Conservation (phyloP, 2,329 filamentous ascomycete species). For the Metarhizium brunneum region DNA sequence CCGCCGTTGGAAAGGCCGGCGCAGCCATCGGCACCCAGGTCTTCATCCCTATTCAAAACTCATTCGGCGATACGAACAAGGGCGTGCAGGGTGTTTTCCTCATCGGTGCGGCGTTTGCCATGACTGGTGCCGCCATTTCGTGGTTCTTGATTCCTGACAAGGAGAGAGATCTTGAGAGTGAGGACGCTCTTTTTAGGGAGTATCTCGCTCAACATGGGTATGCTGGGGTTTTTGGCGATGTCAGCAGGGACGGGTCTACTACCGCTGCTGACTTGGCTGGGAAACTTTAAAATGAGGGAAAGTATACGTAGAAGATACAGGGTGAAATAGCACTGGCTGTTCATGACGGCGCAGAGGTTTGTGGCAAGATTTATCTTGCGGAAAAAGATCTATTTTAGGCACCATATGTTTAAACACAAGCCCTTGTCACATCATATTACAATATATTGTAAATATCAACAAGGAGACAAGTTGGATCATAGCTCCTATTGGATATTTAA, state of each 20-base stretch:
- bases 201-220: conserved; percentile 13
- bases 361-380: no score
- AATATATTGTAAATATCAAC: no score
- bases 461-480: no score
- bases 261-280: not conserved
- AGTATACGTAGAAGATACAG: no score
- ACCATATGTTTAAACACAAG: no score
- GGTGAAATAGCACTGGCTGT: no score
- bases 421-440: no score
- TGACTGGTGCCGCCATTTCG: conserved; percentile 13
- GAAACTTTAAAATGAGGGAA: no score
- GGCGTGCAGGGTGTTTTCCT: conserved; percentile 17
- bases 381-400: no score
- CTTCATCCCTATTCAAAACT: conserved; percentile 12
- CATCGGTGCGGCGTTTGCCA: conserved; percentile 17
- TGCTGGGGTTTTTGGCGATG: conserved; percentile 5
- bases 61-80: conserved; percentile 11
- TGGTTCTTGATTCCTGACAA: conserved; percentile 18
- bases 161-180: conserved; percentile 11
- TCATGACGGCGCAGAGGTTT: no score
- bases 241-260: not conserved
- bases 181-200: conserved; percentile 10
- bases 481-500: no score
- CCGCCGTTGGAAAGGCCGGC: conserved; percentile 40
- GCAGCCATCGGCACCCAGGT: conserved; percentile 37